Conservation (phyloP, 1,284 basidiomycete species). For the Malassezia cuniculi region DNA sequence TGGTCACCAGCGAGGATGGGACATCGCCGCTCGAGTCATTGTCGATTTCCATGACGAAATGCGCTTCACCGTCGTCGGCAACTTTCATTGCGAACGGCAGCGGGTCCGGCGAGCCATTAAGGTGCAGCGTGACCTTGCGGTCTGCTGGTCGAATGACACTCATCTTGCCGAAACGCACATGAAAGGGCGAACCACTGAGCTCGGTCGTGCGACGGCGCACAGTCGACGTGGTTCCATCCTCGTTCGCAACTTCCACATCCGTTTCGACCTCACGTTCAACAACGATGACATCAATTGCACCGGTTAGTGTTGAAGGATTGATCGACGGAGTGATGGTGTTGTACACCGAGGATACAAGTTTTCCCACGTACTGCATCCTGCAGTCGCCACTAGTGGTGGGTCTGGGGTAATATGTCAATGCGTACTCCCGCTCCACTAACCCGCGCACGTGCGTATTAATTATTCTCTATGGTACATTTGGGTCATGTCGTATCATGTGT, state of each 20-base stretch:
- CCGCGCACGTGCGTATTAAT: too few relatives aligned
- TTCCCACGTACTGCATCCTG: constrained; percentile 45
- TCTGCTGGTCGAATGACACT: constrained; percentile 86
- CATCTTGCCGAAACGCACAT: constrained; percentile 95
- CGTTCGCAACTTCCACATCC: constrained; percentile 49
- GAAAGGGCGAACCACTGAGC: constrained; percentile 86
- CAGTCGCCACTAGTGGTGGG: too few relatives aligned
- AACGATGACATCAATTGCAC: constrained; percentile 45
- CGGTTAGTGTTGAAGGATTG: constrained; percentile 43
- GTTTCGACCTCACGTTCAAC: constrained; percentile 48
- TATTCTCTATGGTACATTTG: too few relatives aligned
- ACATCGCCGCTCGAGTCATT: constrained; percentile 52
- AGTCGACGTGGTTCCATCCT: constrained; percentile 18
- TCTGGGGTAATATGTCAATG: too few relatives aligned
- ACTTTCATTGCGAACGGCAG: constrained; percentile 97
- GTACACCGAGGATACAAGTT: constrained; percentile 43
- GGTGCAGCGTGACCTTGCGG: constrained; percentile 57
- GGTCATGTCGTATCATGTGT: too few relatives aligned
- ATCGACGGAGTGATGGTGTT: constrained; percentile 45
- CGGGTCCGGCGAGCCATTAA: constrained; percentile 46
- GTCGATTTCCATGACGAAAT: constrained; percentile 96
- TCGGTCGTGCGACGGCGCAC: constrained; percentile 46
- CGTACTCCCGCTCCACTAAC: too few relatives aligned
- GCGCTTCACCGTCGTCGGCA: constrained; percentile 93
- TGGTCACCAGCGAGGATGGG: constrained; percentile 83